phyloP scores from a whole-genome alignment of 345 rosid species.

The Gossypium anomalum region DNA sequence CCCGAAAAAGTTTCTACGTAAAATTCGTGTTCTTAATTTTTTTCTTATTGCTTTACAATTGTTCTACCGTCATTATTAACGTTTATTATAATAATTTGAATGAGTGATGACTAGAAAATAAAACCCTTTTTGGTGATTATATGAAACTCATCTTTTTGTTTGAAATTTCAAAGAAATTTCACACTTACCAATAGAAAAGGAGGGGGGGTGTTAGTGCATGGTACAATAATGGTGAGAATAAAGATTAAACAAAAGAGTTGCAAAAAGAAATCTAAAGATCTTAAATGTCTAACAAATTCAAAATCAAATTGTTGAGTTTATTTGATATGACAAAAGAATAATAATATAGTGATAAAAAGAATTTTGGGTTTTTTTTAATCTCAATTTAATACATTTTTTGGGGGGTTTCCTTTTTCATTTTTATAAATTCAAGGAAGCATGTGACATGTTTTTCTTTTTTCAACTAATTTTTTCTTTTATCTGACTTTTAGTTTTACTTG shows the following conservation, averaged over 20 bases:
- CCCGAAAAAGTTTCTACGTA: fast-evolving
- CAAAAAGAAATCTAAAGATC: neutral
- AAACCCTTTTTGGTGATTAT: neutral
- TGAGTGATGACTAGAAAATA: neutral
- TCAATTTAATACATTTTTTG: neutral
- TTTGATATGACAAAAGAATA: conserved; percentile 1
- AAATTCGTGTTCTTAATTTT: too few species aligned
- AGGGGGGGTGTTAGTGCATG: neutral
- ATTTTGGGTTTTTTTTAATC: neutral
- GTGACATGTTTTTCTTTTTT: neutral
- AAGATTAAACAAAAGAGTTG: conserved; percentile 7
- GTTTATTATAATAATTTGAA: neutral
- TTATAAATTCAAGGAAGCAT: conserved; percentile 16
- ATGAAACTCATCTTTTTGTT: neutral
- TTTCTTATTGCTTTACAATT: fast-evolving
- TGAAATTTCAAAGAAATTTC: conserved; percentile 17
- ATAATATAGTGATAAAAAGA: neutral
- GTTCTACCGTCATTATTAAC: too few species aligned
- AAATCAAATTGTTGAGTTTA: neutral
- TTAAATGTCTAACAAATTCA: neutral
- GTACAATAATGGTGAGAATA: neutral
- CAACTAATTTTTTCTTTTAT: neutral
- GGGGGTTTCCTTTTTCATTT: too few species aligned
- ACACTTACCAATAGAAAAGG: neutral
- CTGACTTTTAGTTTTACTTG: neutral